Evolutionary conservation across 2,329 filamentous ascomycete genomes (phyloP).

Genomic region (Fusarium sp.): DNA sequence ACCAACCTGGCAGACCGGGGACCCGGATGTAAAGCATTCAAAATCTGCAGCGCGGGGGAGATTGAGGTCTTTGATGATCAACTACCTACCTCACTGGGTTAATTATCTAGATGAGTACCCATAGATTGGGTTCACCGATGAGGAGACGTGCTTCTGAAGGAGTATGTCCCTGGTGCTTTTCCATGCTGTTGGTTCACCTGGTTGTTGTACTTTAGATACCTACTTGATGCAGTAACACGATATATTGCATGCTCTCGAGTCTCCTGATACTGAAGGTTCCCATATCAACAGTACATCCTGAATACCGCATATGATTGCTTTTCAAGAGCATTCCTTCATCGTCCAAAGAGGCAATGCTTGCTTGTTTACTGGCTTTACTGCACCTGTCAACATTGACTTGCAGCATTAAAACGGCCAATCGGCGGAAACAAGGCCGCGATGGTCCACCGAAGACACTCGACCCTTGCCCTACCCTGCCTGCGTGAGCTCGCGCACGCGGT

Average conservation of each 20-base stretch:
- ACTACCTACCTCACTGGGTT: constrained; percentile 14
- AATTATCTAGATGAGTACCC: not conserved
- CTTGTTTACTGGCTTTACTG: constrained; percentile 1
- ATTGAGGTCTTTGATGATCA: constrained; percentile 9
- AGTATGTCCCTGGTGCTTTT: constrained; percentile 1
- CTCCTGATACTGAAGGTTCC: not conserved
- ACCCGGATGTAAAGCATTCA: constrained; percentile 13
- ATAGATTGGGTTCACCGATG: not conserved
- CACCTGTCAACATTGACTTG: not conserved
- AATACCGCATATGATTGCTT: not conserved
- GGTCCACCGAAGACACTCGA: not conserved
- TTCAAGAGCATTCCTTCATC: not conserved
- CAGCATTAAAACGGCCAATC: constrained; percentile 16
- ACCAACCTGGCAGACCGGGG: constrained; percentile 26
- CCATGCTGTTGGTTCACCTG: not conserved
- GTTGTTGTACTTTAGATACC: not conserved
- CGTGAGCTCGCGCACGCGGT: constrained; percentile 19
- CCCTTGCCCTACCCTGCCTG: constrained; percentile 15
- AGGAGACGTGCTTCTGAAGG: constrained; percentile 15
- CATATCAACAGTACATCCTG: not conserved
- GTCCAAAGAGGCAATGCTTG: constrained; percentile 9
- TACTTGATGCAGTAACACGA: not conserved
- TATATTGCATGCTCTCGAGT: not conserved
- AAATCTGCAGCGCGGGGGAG: constrained; percentile 18
- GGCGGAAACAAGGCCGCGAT: constrained; percentile 7